These are phyloP conservation scores for Pecoramyces ruminantium DNA, from an alignment of 192 early-diverging fungal species.

Conservation along the genomic window DNA sequence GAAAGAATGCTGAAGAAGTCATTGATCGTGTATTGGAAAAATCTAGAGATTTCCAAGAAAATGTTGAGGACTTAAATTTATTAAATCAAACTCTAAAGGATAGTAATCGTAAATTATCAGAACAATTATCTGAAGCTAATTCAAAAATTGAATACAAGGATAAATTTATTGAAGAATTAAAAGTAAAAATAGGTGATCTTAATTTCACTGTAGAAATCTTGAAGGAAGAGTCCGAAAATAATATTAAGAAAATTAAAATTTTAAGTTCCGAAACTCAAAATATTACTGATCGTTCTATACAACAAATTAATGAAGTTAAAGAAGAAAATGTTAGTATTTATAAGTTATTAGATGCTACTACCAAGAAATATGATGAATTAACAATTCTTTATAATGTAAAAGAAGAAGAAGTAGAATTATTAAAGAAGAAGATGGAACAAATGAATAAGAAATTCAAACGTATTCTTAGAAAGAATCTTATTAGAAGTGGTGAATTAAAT, in stretches of 20 bases:
- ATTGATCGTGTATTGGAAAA: not conserved
- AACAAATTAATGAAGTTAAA: not conserved
- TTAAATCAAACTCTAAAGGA: not conserved
- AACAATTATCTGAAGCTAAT: not conserved
- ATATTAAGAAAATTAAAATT: not conserved
- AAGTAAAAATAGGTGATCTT: not conserved
- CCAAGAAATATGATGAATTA: not conserved
- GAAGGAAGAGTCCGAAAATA: not conserved
- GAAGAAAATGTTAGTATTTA: not conserved
- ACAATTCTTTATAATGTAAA: not conserved
- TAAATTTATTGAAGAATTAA: not conserved
- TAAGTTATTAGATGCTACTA: not conserved
- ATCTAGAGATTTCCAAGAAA: not conserved
- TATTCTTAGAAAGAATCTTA: not conserved
- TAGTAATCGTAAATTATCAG: not conserved
- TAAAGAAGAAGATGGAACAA: not conserved
- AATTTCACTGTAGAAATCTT: not conserved
- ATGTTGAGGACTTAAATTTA: not conserved
- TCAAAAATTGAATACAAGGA: not conserved
- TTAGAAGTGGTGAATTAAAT: not conserved
- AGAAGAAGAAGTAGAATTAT: not conserved
- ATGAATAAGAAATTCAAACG: not conserved
- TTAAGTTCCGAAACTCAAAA: not conserved
- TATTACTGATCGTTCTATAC: not conserved
- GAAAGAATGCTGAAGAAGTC: not conserved